Base-by-base conservation (phyloP, 148 eudicot species). In the Amaranthus cruentus region DNA sequence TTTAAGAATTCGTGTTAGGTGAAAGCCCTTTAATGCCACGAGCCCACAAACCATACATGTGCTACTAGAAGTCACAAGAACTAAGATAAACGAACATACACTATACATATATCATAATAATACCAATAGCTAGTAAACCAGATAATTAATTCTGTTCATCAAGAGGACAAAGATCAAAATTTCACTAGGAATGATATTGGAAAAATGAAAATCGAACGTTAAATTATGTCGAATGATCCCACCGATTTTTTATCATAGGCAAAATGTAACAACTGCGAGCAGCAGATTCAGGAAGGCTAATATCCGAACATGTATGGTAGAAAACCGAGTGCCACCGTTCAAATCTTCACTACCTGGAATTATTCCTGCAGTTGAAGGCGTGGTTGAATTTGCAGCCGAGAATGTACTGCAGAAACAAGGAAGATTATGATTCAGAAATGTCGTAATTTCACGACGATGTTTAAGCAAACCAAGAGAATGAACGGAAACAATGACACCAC, bases 281-380 rank as follows among this genome's bases (percentile, higher is more conserved):
- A 76, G 59, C 78, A 75, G 15, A 10, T 75, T 70, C 43, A 68
- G 18, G 15, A 76, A 55, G 38, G 51, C 63, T 59, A 75, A 58
- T 7, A 65, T 75, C 69, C 56, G 66, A 59, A 72, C 62, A 64
- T 71, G 57, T 6, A 53, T 18, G 28, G 43, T 54, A 53, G 52
- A 62, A n/a, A 71, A 61, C 9, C 61, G 75, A 66, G 57, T 5
- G 28, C 54, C 49, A 38, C 63, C 73, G 7, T 67, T 75, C 6
- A 71, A 44, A 62, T 79, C 55, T 11, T 60, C 83, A 21, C 75
- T 79, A 15, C 82, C 82, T 69, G 82, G 82, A 47, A 80, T 77
- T 14, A 80, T 68, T 7, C 76, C 83, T 66, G 79, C 60, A 18
- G 83, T 80, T 60, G 83, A 80, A 59, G 83, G 83, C 8, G 79